phyloP scores from a whole-genome alignment of 2,329 filamentous ascomycete genomes.

The Sclerotinia nivalis region DNA sequence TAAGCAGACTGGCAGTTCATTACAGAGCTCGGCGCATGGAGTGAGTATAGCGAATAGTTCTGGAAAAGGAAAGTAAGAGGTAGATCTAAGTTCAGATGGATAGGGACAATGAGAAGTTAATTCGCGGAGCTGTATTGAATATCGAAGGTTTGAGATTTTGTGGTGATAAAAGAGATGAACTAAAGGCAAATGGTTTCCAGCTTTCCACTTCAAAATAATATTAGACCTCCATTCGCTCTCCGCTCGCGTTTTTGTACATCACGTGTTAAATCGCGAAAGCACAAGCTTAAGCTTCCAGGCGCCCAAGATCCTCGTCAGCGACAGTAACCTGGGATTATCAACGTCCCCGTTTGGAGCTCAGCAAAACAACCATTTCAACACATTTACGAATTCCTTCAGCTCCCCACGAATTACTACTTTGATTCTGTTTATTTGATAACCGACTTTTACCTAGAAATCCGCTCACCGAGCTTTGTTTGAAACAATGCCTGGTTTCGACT shows the following conservation, averaged over 20 bases:
- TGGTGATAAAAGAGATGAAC: not conserved
- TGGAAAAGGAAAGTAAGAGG: constrained; percentile 3
- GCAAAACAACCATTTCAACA: constrained; percentile 15
- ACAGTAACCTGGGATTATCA: constrained; percentile 22
- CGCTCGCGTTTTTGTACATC: constrained; percentile 20
- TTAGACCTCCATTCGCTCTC: constrained; percentile 10
- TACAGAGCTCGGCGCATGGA: constrained; percentile 36
- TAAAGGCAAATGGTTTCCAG: not conserved
- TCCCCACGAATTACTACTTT: not conserved
- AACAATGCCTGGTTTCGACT: constrained; percentile 96
- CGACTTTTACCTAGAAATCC: not conserved
- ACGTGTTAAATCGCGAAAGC: constrained; percentile 24
- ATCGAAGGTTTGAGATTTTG: not conserved
- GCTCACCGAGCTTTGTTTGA: constrained; percentile 31
- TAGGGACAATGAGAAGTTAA: not conserved
- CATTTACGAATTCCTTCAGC: not conserved
- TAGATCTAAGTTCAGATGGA: constrained; percentile 9
- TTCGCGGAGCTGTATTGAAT: constrained; percentile 1
- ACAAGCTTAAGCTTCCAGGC: constrained; percentile 22
- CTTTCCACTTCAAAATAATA: constrained; percentile 8
- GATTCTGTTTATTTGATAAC: not conserved
- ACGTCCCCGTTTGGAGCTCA: constrained; percentile 16
- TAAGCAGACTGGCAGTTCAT: constrained; percentile 41
- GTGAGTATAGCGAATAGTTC: constrained; percentile 27
- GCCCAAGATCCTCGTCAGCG: constrained; percentile 25